Percentiles rank a stretch among this genome's conserved stretches.
These are phyloP conservation scores for Boletus fagicola DNA, from an alignment of 768 basidiomycete genomes.

Conservation along the genomic window DNA sequence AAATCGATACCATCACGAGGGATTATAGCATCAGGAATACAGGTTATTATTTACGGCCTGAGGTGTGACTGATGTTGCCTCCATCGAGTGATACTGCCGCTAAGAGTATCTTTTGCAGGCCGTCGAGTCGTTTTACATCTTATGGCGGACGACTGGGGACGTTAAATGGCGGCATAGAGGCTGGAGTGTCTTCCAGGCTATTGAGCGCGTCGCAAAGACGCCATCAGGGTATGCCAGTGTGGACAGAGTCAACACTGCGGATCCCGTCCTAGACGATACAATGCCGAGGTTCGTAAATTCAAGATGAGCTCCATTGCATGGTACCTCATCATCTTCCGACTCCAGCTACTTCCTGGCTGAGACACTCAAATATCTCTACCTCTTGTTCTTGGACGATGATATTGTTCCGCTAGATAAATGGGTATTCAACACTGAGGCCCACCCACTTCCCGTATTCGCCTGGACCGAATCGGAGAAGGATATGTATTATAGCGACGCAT, in stretches of 20 bases:
- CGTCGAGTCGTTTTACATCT: constrained; percentile 66
- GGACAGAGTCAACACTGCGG: constrained; percentile 42
- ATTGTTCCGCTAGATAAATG: constrained; percentile 51
- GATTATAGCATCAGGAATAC: constrained; percentile 53
- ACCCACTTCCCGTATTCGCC: constrained; percentile 69
- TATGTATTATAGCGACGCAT: constrained; percentile 24
- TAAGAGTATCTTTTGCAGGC: constrained; percentile 42
- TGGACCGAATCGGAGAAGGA: constrained; percentile 57
- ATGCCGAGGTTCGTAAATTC: constrained; percentile 67
- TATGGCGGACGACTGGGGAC: constrained; percentile 72
- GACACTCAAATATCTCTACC: constrained; percentile 70
- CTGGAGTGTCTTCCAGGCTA: constrained; percentile 67
- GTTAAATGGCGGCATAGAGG: constrained; percentile 67
- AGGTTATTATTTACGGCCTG: constrained; percentile 64
- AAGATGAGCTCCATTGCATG: background rate
- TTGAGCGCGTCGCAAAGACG: constrained; percentile 59
- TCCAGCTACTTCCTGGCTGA: constrained; percentile 54
- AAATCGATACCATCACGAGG: constrained; percentile 31
- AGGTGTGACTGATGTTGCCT: constrained; percentile 43
- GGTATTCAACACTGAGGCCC: constrained; percentile 73
- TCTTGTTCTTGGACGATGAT: constrained; percentile 66
- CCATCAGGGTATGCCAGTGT: constrained; percentile 62
- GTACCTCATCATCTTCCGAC: background rate
- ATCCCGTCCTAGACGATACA: constrained; percentile 44
- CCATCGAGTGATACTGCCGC: background rate